phyloP scores from a whole-genome alignment of 2,329 filamentous ascomycete species.

The Fusarium pseudoanthophilum region DNA sequence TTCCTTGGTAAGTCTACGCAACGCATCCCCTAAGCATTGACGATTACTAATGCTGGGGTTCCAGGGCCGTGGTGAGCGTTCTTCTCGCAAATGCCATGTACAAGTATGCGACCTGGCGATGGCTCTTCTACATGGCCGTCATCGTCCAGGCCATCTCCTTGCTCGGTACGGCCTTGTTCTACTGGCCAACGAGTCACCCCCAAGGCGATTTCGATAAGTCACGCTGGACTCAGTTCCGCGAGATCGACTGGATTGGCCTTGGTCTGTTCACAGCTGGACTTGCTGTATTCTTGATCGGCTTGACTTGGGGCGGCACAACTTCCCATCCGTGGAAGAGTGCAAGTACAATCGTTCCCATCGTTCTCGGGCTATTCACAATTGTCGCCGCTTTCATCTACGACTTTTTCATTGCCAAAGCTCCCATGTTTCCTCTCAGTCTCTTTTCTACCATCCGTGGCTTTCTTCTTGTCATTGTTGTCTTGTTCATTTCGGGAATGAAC shows the following conservation, averaged over 20 bases:
- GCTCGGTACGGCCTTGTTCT: conserved; percentile 10
- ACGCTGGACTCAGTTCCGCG: conserved; percentile 15
- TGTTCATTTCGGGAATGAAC: conserved; percentile 30
- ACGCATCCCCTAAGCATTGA: no score
- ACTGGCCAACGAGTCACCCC: conserved; percentile 15
- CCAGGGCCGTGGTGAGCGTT: background rate
- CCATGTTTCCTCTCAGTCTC: conserved; percentile 1
- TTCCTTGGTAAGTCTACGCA: conserved; percentile 5
- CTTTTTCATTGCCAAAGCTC: conserved; percentile 2
- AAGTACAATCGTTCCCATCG: background rate
- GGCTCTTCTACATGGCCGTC: conserved; percentile 22
- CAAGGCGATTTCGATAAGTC: conserved; percentile 26
- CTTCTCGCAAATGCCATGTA: background rate
- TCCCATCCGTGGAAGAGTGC: conserved; percentile 19
- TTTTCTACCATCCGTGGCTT: conserved; percentile 3
- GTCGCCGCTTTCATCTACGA: conserved; percentile 12
- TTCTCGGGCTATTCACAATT: background rate
- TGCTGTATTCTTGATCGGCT: conserved; percentile 1
- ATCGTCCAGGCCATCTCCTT: conserved; percentile 17
- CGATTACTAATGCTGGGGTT: no score
- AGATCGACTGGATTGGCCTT: conserved; percentile 21
- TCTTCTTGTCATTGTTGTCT: background rate
- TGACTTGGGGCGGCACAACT: conserved; percentile 16
- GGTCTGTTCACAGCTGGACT: background rate
- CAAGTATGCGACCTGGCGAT: conserved; percentile 16